Evolutionary conservation across 495 filamentous ascomycete species (phyloP).

Genomic region (Penicillium silybi): DNA sequence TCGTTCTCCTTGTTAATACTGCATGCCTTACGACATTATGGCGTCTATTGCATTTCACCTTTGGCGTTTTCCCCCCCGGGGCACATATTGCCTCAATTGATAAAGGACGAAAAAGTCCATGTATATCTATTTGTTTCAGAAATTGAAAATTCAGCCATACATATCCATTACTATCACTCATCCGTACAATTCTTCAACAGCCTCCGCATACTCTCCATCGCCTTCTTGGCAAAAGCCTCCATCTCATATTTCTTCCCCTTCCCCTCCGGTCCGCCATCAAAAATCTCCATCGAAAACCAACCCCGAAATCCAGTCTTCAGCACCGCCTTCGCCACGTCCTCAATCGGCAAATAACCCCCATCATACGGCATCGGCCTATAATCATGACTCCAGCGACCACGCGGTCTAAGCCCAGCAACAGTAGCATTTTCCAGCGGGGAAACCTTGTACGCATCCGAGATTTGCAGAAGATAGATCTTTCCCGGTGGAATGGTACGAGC

Average conservation of each 20-base stretch:
- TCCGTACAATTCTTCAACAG: constrained; percentile 47
- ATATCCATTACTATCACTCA: not conserved
- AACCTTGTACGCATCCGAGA: constrained; percentile 72
- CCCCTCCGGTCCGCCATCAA: constrained; percentile 60
- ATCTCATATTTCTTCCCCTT: constrained; percentile 59
- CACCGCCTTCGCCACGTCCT: constrained; percentile 62
- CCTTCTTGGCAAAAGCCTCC: constrained; percentile 53
- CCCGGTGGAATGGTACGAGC: constrained; percentile 54
- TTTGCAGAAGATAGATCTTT: constrained; percentile 74
- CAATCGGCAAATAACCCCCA: constrained; percentile 69
- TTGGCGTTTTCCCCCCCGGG: constrained; percentile 14
- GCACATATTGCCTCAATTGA: constrained; percentile 2
- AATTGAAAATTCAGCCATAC: not conserved
- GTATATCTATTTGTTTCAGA: constrained; percentile 2
- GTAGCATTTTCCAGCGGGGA: constrained; percentile 46
- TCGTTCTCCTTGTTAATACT: constrained; percentile 1
- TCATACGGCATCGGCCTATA: constrained; percentile 67
- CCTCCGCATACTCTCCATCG: constrained; percentile 53
- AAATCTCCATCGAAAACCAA: constrained; percentile 74
- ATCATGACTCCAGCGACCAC: constrained; percentile 68
- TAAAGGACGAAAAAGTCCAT: not conserved
- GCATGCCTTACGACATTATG: constrained; percentile 24
- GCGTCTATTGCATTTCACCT: constrained; percentile 23
- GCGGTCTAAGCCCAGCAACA: constrained; percentile 47
- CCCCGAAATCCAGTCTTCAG: constrained; percentile 66